phyloP scores from a whole-genome alignment of 768 basidiomycete genomes.

The Leccinum arenicola region DNA sequence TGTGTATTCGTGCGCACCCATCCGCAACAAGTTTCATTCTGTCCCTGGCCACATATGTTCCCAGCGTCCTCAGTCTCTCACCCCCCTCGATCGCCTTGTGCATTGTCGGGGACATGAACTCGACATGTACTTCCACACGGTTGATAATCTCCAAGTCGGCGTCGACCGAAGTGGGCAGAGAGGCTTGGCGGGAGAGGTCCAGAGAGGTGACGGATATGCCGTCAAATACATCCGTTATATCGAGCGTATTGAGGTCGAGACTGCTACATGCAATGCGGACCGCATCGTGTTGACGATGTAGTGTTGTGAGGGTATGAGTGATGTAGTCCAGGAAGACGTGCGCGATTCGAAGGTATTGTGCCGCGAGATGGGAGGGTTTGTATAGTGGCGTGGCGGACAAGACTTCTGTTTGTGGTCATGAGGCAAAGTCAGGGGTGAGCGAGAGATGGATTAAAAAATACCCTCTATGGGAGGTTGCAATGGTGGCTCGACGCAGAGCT shows the following conservation, averaged over 20 bases:
- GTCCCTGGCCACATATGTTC: constrained; percentile 74
- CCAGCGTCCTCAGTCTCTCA: constrained; percentile 63
- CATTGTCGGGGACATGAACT: constrained; percentile 68
- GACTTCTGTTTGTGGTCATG: constrained; percentile 46
- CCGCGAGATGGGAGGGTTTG: constrained; percentile 60
- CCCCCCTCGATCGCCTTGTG: constrained; percentile 72
- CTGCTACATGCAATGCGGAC: constrained; percentile 68
- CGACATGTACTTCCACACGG: constrained; percentile 64
- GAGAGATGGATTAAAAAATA: no score
- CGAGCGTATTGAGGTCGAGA: constrained; percentile 71
- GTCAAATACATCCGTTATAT: constrained; percentile 69
- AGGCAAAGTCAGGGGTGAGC: no score
- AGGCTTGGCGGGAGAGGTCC: constrained; percentile 66
- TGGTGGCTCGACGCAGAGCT: no score
- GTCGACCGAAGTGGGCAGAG: constrained; percentile 59
- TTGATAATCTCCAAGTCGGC: constrained; percentile 71
- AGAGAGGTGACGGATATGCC: constrained; percentile 49
- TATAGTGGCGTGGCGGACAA: constrained; percentile 71
- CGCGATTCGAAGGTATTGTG: constrained; percentile 63
- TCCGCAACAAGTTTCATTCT: constrained; percentile 83
- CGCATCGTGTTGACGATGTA: constrained; percentile 68
- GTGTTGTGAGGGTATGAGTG: constrained; percentile 45
- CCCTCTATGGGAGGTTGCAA: no score
- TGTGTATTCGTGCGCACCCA: constrained; percentile 64
- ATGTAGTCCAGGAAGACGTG: constrained; percentile 64